Conservation (phyloP, 2,329 filamentous ascomycete species). For the Parascedosporium putredinis region DNA sequence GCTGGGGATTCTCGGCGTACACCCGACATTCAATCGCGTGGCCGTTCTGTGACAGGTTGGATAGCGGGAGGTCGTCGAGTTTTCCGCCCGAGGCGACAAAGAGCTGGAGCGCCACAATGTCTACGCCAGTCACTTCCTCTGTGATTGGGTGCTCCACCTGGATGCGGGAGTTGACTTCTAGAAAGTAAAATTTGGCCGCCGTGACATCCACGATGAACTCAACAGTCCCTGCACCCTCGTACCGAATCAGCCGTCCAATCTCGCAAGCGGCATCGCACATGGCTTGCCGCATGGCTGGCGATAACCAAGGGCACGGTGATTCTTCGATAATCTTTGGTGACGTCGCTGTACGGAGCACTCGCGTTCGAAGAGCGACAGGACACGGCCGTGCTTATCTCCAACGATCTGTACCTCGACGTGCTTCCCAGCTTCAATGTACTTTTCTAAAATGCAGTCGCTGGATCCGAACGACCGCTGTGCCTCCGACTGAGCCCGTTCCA, state of each 20-base stretch:
- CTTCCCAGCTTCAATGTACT: slow-evolving; percentile 24
- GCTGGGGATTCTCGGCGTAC: slow-evolving; percentile 30
- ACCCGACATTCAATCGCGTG: slow-evolving; percentile 33
- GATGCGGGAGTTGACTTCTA: slow-evolving; percentile 37
- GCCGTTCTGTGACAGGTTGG: slow-evolving; percentile 17
- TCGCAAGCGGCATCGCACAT: background rate
- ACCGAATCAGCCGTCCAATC: background rate
- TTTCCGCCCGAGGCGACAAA: background rate
- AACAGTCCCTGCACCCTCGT: slow-evolving; percentile 24
- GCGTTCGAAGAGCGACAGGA: slow-evolving; percentile 27
- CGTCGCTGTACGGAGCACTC: slow-evolving; percentile 34
- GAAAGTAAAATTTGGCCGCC: slow-evolving; percentile 29
- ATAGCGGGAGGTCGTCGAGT: background rate
- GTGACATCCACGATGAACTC: slow-evolving; percentile 33
- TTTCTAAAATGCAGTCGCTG: slow-evolving; percentile 25
- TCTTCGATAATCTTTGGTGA: slow-evolving; percentile 38
- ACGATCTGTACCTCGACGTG: slow-evolving; percentile 37
- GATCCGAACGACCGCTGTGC: slow-evolving; percentile 25
- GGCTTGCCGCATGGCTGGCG: too few species aligned
- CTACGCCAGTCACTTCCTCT: background rate
- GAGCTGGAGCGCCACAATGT: slow-evolving; percentile 1
- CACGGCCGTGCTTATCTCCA: slow-evolving; percentile 27
- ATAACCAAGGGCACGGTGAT: slow-evolving; percentile 14
- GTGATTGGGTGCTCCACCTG: slow-evolving; percentile 25
- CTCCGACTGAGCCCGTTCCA: slow-evolving; percentile 20